These are phyloP conservation scores for Thelonectria discophora DNA, from an alignment of 2,329 filamentous ascomycete species.

Conservation along the genomic window DNA sequence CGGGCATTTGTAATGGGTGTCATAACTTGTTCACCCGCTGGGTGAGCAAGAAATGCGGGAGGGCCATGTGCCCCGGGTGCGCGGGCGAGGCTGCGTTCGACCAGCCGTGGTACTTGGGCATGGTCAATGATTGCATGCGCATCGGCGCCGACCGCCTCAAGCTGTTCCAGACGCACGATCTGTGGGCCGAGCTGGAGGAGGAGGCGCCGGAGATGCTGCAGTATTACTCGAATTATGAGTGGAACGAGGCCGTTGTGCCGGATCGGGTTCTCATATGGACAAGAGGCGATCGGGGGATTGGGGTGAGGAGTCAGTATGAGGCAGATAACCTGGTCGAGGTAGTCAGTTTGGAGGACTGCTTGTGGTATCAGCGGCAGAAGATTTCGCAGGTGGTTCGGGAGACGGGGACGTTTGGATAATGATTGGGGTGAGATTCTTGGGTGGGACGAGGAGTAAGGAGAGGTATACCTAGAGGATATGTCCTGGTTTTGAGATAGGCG, in stretches of 20 bases:
- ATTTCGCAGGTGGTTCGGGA: background rate
- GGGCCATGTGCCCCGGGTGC: slow-evolving; percentile 9
- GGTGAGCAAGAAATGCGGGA: slow-evolving; percentile 5
- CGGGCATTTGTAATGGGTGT: slow-evolving; percentile 10
- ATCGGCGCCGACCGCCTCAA: too few relatives aligned
- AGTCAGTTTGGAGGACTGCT: background rate
- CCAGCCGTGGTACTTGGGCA: too few relatives aligned
- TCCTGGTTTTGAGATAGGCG: too few relatives aligned
- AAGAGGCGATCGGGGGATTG: slow-evolving; percentile 8
- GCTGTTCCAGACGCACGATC: too few relatives aligned
- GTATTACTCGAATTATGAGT: background rate
- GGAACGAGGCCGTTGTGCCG: slow-evolving; percentile 7
- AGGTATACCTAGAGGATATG: too few relatives aligned
- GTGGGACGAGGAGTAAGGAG: too few relatives aligned
- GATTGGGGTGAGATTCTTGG: too few relatives aligned
- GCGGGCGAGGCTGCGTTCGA: too few relatives aligned
- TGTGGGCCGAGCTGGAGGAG: background rate
- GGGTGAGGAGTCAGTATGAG: slow-evolving; percentile 3
- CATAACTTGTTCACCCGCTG: slow-evolving; percentile 17
- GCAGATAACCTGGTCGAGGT: background rate
- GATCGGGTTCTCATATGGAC: slow-evolving; percentile 1
- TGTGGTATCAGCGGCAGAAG: background rate
- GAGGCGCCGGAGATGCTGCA: too few relatives aligned
- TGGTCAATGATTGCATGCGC: too few relatives aligned
- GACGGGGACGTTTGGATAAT: too few relatives aligned